A percentile compares a stretch with the other conserved stretches of the same genome.
These are phyloP conservation scores for Fusarium denticulatum DNA, from an alignment of 2,329 filamentous ascomycete genomes.

Conservation along the genomic window DNA sequence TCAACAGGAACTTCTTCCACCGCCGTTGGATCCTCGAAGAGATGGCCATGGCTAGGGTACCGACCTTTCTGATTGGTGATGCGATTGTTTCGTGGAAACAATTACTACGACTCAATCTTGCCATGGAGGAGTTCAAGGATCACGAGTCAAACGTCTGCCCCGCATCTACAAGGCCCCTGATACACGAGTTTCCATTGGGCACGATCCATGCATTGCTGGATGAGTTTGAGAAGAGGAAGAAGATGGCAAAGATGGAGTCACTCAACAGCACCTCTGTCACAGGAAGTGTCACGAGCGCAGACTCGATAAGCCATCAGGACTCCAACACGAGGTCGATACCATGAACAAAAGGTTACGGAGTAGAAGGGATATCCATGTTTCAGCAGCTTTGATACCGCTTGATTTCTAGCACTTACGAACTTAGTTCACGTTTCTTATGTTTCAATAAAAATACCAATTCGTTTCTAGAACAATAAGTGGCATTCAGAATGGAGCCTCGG, in stretches of 20 bases:
- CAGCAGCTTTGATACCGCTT: neutral
- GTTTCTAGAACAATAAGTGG: neutral
- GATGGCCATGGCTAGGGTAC: constrained; percentile 47
- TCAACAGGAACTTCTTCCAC: constrained; percentile 48
- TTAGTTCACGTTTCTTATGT: neutral
- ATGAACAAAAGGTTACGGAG: neutral
- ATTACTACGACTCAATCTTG: constrained; percentile 47
- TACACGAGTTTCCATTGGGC: constrained; percentile 28
- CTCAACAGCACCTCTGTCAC: constrained; percentile 15
- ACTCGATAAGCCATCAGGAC: constrained; percentile 16
- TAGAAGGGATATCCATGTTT: neutral
- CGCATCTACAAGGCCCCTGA: neutral
- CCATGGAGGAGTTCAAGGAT: constrained; percentile 50
- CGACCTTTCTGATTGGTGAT: constrained; percentile 47
- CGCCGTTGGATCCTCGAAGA: constrained; percentile 52
- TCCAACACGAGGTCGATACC: constrained; percentile 1
- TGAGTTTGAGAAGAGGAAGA: constrained; percentile 29
- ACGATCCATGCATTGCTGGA: constrained; percentile 31
- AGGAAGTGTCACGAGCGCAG: constrained; percentile 17
- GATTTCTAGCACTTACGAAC: neutral
- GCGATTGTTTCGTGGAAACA: constrained; percentile 51
- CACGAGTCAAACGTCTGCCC: constrained; percentile 46
- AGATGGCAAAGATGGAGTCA: constrained; percentile 32
- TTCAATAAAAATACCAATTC: neutral
- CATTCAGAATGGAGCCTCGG: neutral